Evolutionary conservation across 2,329 filamentous ascomycete species (phyloP).

Genomic region (Calonectria hongkongensis): DNA sequence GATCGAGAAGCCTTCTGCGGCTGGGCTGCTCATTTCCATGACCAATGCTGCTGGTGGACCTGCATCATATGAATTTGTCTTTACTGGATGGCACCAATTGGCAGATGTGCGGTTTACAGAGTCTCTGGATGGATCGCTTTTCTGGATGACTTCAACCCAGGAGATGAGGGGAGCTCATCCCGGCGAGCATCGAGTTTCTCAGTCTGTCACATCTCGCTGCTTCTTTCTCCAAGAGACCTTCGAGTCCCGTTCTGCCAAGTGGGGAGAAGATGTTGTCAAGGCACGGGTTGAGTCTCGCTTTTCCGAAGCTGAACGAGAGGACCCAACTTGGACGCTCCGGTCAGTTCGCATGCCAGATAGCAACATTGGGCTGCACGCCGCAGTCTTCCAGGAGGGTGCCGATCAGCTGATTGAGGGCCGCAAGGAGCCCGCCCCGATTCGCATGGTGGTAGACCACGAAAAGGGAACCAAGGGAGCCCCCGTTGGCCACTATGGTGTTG

Average conservation of each 20-base stretch:
- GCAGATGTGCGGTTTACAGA: slow-evolving; percentile 84
- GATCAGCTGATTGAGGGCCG: slow-evolving; percentile 78
- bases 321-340: slow-evolving; percentile 86
- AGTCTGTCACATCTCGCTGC: slow-evolving; percentile 76
- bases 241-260: slow-evolving; percentile 84
- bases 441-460: slow-evolving; percentile 83
- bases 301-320: slow-evolving; percentile 87
- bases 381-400: slow-evolving; percentile 83
- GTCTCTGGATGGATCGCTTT: slow-evolving; percentile 76
- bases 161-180: slow-evolving; percentile 75
- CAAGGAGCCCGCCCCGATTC: slow-evolving; percentile 80
- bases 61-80: slow-evolving; percentile 82
- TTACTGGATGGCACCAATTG: slow-evolving; percentile 83
- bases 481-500: slow-evolving; percentile 80
- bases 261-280: slow-evolving; percentile 90
- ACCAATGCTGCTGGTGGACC: slow-evolving; percentile 77
- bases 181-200: slow-evolving; percentile 63
- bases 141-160: slow-evolving; percentile 81
- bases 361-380: slow-evolving; percentile 76
- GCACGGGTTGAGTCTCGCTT: slow-evolving; percentile 91
- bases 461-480: slow-evolving; percentile 80
- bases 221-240: slow-evolving; percentile 85
- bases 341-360: slow-evolving; percentile 79
- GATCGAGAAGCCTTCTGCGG: slow-evolving; percentile 85
- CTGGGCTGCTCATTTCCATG: slow-evolving; percentile 77